Base-by-base conservation (phyloP, 2,329 filamentous ascomycete genomes). In the Colletotrichum camelliae region DNA sequence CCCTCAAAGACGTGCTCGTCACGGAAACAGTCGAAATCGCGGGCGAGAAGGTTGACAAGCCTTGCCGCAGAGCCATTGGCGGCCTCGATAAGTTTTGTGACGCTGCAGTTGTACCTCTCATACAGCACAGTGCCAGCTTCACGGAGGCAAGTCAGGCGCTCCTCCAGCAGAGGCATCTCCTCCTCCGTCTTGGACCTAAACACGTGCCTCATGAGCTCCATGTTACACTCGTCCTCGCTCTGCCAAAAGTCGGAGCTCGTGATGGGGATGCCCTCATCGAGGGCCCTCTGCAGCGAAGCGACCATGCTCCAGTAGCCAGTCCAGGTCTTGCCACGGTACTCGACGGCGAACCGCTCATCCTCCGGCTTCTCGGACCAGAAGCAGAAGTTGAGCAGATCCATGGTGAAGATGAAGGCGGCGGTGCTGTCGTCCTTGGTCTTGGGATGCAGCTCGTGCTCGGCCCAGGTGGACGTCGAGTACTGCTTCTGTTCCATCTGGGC, bases 221-320 rank as follows among this genome's bases (percentile, higher is more conserved):
- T 89, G 5, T 93, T 94, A 83, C 94, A 97, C 78, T 94, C 90
- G 39, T 93, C 89, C 81, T 95, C 91, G 79, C 94, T 91, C 67
- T 93, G 88, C 96, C 96, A 99, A 82, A 95, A 98, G 67, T 93
- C 90, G 7, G 96, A 94, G 75, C 93, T 95, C 7, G 96, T 98
- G 75, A 99, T 97, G 18, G 96, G 94, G 71, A 98, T 95, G 37
- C 94, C 94, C 88, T 98, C 96, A 67, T 98, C 96, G 57, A 98
- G 86, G 3, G 96, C 97, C 80, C 97, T 89, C 84, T 96, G 95
- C 80, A 99, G 84, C 27, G 94, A 91, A 29, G 97, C 97, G 24
- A 98, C 95, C 72, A 99, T 86, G 83, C 96, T 98, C 93, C 95
- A 98, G 84, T 99, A 99, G 5, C 97, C 97, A 0, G 96, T 98